These are phyloP conservation scores for Globomyces sp. DNA, from an alignment of 371 early-diverging fungal species.

Conservation along the genomic window DNA sequence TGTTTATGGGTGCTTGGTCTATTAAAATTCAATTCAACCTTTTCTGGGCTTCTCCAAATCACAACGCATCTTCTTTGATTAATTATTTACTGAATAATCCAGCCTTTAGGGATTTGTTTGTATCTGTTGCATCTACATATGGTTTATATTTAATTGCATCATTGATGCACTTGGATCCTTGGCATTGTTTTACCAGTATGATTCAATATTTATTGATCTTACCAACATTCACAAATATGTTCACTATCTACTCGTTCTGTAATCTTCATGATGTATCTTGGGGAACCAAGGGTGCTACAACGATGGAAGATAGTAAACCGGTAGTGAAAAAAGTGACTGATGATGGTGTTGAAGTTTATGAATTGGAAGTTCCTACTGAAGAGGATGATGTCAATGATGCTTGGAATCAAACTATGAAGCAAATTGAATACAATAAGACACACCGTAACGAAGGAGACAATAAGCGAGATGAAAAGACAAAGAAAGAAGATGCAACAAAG, in stretches of 20 bases:
- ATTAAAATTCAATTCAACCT: slow-evolving; percentile 21
- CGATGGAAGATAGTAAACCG: background rate
- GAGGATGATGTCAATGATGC: background rate
- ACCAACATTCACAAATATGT: slow-evolving; percentile 41
- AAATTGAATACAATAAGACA: background rate
- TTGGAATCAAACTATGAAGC: background rate
- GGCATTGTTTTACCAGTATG: slow-evolving; percentile 48
- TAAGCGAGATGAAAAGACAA: slow-evolving; percentile 71
- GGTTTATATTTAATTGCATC: slow-evolving; percentile 62
- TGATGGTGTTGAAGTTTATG: background rate
- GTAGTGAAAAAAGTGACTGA: background rate
- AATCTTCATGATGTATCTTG: slow-evolving; percentile 74
- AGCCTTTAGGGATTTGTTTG: slow-evolving; percentile 74
- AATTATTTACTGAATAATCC: slow-evolving; percentile 26
- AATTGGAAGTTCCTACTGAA: background rate
- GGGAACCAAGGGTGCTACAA: slow-evolving; percentile 77
- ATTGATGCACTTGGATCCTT: slow-evolving; percentile 39
- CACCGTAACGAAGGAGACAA: background rate
- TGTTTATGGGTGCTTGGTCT: slow-evolving; percentile 57
- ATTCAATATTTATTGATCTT: slow-evolving; percentile 44
- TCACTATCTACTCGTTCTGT: slow-evolving; percentile 40
- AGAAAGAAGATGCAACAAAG: slow-evolving; percentile 83
- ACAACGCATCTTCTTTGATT: slow-evolving; percentile 20
- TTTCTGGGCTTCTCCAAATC: slow-evolving; percentile 16
- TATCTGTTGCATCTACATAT: slow-evolving; percentile 77